Evolutionary conservation across 2,329 filamentous ascomycete species (phyloP).

Genomic region (Ophiostoma australiae): DNA sequence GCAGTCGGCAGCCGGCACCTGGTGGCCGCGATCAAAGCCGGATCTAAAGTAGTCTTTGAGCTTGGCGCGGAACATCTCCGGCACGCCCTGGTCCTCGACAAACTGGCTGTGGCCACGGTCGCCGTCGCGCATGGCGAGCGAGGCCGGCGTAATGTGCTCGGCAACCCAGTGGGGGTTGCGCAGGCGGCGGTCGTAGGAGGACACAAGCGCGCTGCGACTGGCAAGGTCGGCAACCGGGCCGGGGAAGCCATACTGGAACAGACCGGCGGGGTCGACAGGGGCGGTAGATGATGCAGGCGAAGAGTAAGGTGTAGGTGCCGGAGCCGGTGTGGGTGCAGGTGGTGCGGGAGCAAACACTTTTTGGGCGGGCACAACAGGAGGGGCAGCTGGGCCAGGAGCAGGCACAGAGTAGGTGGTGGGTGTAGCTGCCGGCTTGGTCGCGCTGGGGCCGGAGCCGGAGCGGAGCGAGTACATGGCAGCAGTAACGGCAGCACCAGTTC

Average conservation of each 20-base stretch:
- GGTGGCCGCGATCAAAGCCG: conserved; percentile 93
- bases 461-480: conserved; percentile 61
- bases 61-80: conserved; percentile 80
- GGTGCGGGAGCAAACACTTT: conserved; percentile 43
- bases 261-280: conserved; percentile 67
- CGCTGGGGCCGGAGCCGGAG: conserved; percentile 41
- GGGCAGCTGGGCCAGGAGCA: conserved; percentile 32
- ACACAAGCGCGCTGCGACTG: conserved; percentile 69
- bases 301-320: conserved; percentile 37
- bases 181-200: conserved; percentile 82
- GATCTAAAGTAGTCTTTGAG: conserved; percentile 92
- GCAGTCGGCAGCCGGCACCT: conserved; percentile 92
- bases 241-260: conserved; percentile 86
- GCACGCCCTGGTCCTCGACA: conserved; percentile 73
- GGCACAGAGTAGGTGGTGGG: conserved; percentile 26
- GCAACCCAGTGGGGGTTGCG: conserved; percentile 93
- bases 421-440: conserved; percentile 35
- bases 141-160: conserved; percentile 91
- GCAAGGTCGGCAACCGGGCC: conserved; percentile 83
- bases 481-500: conserved; percentile 69
- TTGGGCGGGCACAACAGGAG: conserved; percentile 49
- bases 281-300: conserved; percentile 43
- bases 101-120: conserved; percentile 83
- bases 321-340: conserved; percentile 28
- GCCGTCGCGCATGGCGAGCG: conserved; percentile 66